Conservation (phyloP, 805 yeast genomes). For the Kuraishia cidri region DNA sequence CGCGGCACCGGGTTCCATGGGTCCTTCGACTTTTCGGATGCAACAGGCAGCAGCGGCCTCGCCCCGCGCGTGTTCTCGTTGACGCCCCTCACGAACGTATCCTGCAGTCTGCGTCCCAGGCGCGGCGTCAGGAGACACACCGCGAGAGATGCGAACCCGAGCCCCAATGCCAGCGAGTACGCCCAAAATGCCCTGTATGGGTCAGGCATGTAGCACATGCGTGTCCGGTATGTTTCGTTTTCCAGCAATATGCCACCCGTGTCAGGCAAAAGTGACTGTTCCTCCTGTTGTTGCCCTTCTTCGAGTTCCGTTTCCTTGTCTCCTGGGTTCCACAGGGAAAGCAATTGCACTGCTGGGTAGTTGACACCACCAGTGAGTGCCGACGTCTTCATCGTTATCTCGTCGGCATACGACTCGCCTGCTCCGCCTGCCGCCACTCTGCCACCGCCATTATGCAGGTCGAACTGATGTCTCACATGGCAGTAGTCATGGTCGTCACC, state of each 20-base stretch:
- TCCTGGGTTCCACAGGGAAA: constrained; percentile 36
- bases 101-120: too few relatives aligned
- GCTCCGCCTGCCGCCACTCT: constrained; percentile 9
- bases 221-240: constrained; percentile 1
- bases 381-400: constrained; percentile 80
- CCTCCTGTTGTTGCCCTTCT: background rate
- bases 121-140: background rate
- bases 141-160: background rate
- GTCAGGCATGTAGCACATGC: constrained; percentile 3
- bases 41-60: too few relatives aligned
- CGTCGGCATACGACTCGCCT: constrained; percentile 35
- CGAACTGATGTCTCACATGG: constrained; percentile 48
- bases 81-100: too few relatives aligned
- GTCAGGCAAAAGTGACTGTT: background rate
- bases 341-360: constrained; percentile 78
- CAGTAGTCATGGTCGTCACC: constrained; percentile 99
- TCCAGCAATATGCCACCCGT: background rate
- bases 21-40: too few relatives aligned
- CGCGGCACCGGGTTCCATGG: too few relatives aligned
- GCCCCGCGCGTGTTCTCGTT: too few relatives aligned
- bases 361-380: constrained; percentile 91
- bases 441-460: constrained; percentile 3
- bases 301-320: too few relatives aligned
- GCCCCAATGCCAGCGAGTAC: background rate
- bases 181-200: constrained; percentile 1